Percentiles rank a stretch among this genome's conserved stretches.
Conservation (phyloP, 176 grass and related monocot genomes). For the Aegilops tauschii region DNA sequence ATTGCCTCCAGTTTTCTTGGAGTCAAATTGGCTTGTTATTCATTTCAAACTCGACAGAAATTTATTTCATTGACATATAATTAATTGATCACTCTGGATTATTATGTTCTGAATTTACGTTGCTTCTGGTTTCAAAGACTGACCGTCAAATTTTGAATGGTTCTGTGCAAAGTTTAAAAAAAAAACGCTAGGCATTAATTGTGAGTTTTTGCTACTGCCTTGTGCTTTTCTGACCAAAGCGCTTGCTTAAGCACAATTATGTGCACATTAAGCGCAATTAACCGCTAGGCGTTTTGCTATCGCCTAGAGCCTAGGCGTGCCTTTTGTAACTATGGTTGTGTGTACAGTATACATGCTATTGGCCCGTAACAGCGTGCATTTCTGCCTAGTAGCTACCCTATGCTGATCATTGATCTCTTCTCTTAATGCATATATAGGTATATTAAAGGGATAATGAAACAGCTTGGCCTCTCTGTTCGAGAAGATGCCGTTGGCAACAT, state of each 20-base stretch:
- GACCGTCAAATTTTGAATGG: background rate
- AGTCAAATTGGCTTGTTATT: background rate
- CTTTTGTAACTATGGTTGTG: too few species aligned
- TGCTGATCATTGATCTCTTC: background rate
- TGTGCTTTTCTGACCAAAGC: too few species aligned
- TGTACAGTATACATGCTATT: background rate
- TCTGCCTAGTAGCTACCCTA: background rate
- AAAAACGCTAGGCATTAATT: too few species aligned
- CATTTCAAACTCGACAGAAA: background rate
- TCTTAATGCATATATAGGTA: constrained; percentile 48
- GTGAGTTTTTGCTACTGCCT: too few species aligned
- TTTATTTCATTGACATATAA: background rate
- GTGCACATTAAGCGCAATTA: too few species aligned
- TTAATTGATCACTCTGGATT: background rate
- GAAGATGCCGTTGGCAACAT: constrained; percentile 95
- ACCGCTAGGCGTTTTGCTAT: too few species aligned
- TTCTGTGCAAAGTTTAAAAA: too few species aligned
- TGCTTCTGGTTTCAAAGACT: background rate
- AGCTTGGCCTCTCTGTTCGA: constrained; percentile 54
- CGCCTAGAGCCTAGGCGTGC: too few species aligned
- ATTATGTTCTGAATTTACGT: background rate
- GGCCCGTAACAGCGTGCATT: background rate
- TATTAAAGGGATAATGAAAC: constrained; percentile 80
- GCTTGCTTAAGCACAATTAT: too few species aligned
- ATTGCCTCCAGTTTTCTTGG: background rate